Percentiles rank a stretch among this genome's conserved stretches.
Evolutionary conservation across 1,284 basidiomycete genomes (phyloP).

Genomic region (Apiotrichum laibachii): DNA sequence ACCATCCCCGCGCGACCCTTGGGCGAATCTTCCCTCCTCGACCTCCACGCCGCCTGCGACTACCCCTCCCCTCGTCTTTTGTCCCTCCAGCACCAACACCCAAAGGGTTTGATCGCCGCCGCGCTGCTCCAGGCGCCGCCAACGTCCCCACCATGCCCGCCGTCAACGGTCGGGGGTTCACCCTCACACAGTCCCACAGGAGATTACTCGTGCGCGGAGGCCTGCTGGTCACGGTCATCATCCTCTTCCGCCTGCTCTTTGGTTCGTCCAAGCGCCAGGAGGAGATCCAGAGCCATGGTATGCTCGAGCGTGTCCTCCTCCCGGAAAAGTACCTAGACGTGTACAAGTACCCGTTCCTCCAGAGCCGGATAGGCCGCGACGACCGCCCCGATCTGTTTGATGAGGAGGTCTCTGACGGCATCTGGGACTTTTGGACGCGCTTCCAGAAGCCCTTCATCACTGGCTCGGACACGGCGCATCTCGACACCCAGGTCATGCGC

Average conservation of each 20-base stretch:
- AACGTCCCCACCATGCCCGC: conserved; percentile 34
- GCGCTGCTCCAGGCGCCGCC: conserved; percentile 20
- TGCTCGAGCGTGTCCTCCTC: conserved; percentile 79
- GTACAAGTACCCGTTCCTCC: conserved; percentile 78
- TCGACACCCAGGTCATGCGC: conserved; percentile 82
- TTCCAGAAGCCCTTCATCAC: conserved; percentile 85
- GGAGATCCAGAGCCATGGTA: conserved; percentile 72
- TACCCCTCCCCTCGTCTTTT: background rate
- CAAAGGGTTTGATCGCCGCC: conserved; percentile 33
- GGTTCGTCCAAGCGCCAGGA: conserved; percentile 18
- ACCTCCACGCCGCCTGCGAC: background rate
- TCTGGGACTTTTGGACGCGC: conserved; percentile 81
- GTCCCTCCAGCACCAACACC: conserved; percentile 19
- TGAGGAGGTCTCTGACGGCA: conserved; percentile 69
- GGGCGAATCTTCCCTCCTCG: background rate
- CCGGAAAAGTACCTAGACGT: conserved; percentile 82
- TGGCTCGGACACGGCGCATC: conserved; percentile 73
- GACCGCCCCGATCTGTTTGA: conserved; percentile 75
- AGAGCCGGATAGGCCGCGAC: conserved; percentile 78
- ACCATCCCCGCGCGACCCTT: background rate
- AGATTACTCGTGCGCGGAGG: conserved; percentile 44
- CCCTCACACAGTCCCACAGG: conserved; percentile 37
- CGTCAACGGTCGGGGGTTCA: conserved; percentile 20
- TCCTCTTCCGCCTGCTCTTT: conserved; percentile 46
- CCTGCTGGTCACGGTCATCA: conserved; percentile 36